Base-by-base conservation (phyloP, 2,329 filamentous ascomycete species). In the Cercospora sojina region DNA sequence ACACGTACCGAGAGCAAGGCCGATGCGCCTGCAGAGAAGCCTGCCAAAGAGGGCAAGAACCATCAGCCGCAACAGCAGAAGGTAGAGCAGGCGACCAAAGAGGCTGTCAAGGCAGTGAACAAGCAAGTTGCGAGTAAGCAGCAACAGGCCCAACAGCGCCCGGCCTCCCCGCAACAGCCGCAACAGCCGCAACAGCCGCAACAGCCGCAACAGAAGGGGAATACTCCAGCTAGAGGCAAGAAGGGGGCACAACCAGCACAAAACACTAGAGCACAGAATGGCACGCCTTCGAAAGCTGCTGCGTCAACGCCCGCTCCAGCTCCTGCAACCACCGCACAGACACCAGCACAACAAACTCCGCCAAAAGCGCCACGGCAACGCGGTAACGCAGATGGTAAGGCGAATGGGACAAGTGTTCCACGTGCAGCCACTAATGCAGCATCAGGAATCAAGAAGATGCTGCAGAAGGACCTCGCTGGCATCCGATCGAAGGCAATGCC, bases 401-500 rank as follows among this genome's bases (percentile, higher is more conserved):
- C 23, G 2, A 10, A 16, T 2, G 29, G 31, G 13, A 23, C n/a
- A 5, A 23, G 0, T 59, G 29, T 12, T 41, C 32, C 18, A 38
- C 29, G 20, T 59, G 35, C 31, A 43, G 35, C 69, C 53, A 70
- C 66, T 18, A 71, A 71, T 29, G 72, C 72, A 31, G 68, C 74
- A 9, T 76, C 77, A 47, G 75, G 74, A 18, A 78, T 79, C 70
- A 78, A 78, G 81, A 72, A 85, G 58, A 88, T 89, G 74, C 79
- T 89, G 2, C 86, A 88, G 70, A 84, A 87, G 64, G 87, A 90
- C 74, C 78, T 89, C 23, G 60, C 60, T 4, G 87, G 87, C 12
- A 79, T 89, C 13, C 80, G 80, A 31, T 80, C 81, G 43, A 66
- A 81, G 77, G 67, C 77, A 43, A 51, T 65, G 32, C 59, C 67